Evolutionary conservation across 352 stramenopile genomes (phyloP).

Genomic region (Pythium pyrilobum): DNA sequence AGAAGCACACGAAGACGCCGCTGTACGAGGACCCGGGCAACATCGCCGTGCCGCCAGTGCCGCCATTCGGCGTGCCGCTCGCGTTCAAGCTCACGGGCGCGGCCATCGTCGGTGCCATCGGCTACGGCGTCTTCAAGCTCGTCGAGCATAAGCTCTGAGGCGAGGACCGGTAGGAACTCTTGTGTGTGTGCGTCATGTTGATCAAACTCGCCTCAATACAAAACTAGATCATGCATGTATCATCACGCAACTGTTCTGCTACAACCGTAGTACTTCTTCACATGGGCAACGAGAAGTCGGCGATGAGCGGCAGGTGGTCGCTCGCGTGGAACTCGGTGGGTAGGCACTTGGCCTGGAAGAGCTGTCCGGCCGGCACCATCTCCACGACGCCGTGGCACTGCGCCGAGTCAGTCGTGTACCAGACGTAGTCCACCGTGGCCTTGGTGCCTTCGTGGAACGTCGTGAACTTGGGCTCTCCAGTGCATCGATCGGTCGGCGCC

Average conservation of each 20-base stretch:
- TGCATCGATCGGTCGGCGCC: constrained; percentile 32
- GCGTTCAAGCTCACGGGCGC: constrained; percentile 53
- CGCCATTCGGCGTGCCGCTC: constrained; percentile 67
- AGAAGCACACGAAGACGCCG: constrained; percentile 58
- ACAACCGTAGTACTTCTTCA: neutral
- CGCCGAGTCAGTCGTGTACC: constrained; percentile 41
- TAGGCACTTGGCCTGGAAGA: constrained; percentile 45
- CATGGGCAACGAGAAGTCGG: constrained; percentile 39
- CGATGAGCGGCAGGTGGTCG: constrained; percentile 64
- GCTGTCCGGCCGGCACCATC: constrained; percentile 41
- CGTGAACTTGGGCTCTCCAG: constrained; percentile 68
- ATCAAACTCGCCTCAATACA: neutral
- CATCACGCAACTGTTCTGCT: neutral
- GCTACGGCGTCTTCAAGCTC: constrained; percentile 59
- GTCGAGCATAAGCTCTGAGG: constrained; percentile 28
- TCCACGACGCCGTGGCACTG: constrained; percentile 64
- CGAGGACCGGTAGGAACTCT: too few relatives aligned
- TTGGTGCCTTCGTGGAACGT: constrained; percentile 61
- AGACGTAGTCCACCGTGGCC: constrained; percentile 66
- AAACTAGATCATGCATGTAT: constrained; percentile 4
- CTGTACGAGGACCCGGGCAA: constrained; percentile 85
- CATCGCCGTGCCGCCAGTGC: constrained; percentile 61
- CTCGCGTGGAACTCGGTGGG: constrained; percentile 51
- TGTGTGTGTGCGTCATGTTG: neutral
- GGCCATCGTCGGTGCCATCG: constrained; percentile 46